Conservation (phyloP, 2,329 filamentous ascomycete species). For the Fusarium armeniacum region DNA sequence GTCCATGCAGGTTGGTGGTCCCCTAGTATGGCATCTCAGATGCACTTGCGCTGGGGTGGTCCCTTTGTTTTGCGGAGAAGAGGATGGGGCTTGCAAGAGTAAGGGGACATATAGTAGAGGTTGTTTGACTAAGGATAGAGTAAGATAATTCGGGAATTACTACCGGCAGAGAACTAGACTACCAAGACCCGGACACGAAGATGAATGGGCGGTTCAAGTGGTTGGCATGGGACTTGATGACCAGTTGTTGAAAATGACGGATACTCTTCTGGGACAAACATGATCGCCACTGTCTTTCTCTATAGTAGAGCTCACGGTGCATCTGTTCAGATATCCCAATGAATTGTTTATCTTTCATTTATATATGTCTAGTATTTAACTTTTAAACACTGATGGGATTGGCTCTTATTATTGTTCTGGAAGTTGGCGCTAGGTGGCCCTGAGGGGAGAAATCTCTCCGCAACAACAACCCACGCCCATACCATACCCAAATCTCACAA, state of each 20-base stretch:
- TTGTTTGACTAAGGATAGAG: background rate
- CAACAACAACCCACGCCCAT: background rate
- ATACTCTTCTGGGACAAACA: background rate
- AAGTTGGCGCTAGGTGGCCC: background rate
- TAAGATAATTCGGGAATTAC: constrained; percentile 13
- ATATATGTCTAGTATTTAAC: no score
- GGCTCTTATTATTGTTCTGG: accelerated
- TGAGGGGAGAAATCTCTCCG: constrained; percentile 6
- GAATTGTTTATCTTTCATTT: background rate
- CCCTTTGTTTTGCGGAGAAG: constrained; percentile 21
- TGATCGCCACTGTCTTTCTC: background rate
- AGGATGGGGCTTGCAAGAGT: background rate
- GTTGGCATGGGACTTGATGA: background rate
- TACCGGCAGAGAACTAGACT: constrained; percentile 2
- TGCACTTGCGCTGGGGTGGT: constrained; percentile 15
- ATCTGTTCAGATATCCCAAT: no score
- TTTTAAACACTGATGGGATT: background rate
- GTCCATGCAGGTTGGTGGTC: constrained; percentile 1
- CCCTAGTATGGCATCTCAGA: constrained; percentile 15
- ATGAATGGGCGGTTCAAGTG: background rate
- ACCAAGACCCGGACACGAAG: background rate
- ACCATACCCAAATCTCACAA: background rate
- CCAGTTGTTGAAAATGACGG: background rate
- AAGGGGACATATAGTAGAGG: background rate
- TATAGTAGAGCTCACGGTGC: background rate